Evolutionary conservation across 176 grass and related monocot genomes (phyloP).

Genomic region (Avena eriantha): DNA sequence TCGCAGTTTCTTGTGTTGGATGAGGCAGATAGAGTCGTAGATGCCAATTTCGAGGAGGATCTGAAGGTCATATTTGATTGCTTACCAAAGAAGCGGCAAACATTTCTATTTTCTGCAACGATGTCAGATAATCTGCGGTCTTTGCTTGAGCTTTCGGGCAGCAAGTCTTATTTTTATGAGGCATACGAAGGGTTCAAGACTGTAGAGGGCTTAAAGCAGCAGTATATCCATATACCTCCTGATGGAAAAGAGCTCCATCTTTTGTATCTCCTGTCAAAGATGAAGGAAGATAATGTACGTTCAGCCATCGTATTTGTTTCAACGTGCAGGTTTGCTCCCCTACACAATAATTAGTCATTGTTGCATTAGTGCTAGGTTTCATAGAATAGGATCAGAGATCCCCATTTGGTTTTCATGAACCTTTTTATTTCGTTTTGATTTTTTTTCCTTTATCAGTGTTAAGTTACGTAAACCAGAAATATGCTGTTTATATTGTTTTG

Average conservation of each 20-base stretch:
- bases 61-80: conserved; percentile 77
- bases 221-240: conserved; percentile 67
- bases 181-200: conserved; percentile 94
- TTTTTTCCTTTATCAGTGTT: not conserved
- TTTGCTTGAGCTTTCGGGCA: conserved; percentile 82
- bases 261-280: conserved; percentile 74
- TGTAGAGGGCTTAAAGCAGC: conserved; percentile 79
- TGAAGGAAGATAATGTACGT: conserved; percentile 62
- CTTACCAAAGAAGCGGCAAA: conserved; percentile 83
- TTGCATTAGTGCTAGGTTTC: not conserved
- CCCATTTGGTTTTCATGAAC: not conserved
- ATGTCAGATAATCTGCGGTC: conserved; percentile 84
- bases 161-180: conserved; percentile 85
- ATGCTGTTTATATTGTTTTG: not conserved
- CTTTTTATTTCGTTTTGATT: not conserved
- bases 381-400: not conserved
- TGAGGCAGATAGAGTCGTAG: conserved; percentile 90
- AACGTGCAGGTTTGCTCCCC: conserved; percentile 71
- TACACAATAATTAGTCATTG: conserved; percentile 2
- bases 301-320: conserved; percentile 88
- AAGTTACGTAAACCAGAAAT: not conserved
- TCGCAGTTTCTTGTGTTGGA: conserved; percentile 95
- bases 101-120: conserved; percentile 94
- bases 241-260: conserved; percentile 88
- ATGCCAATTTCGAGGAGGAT: conserved; percentile 92